These are phyloP conservation scores for Phytophthora agathidicida DNA, from an alignment of 352 stramenopile genomes.

Conservation along the genomic window DNA sequence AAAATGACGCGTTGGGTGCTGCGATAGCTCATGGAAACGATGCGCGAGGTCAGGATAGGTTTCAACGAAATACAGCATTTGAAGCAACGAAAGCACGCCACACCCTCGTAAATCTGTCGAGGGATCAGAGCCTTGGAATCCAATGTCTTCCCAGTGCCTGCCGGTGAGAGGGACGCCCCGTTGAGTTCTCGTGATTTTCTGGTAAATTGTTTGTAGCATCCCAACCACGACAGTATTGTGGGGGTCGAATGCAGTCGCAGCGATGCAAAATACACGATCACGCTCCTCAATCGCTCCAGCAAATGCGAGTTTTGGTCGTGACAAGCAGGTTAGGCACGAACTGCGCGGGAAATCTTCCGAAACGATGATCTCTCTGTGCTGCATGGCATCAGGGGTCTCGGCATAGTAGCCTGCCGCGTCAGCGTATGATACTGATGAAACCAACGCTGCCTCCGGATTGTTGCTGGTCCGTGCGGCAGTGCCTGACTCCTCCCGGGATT, in stretches of 20 bases:
- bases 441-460: slow-evolving; percentile 6
- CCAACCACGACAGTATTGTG: slow-evolving; percentile 50
- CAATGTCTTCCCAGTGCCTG: slow-evolving; percentile 87
- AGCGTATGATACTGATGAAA: slow-evolving; percentile 46
- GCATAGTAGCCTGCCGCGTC: slow-evolving; percentile 53
- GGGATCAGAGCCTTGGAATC: slow-evolving; percentile 90
- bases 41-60: slow-evolving; percentile 55
- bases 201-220: slow-evolving; percentile 76
- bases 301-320: slow-evolving; percentile 60
- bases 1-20: slow-evolving; percentile 71
- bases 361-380: slow-evolving; percentile 60
- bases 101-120: slow-evolving; percentile 88
- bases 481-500: slow-evolving; percentile 2
- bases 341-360: slow-evolving; percentile 50
- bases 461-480: background rate
- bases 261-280: slow-evolving; percentile 81
- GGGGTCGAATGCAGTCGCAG: slow-evolving; percentile 55
- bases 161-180: slow-evolving; percentile 59
- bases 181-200: slow-evolving; percentile 39
- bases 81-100: slow-evolving; percentile 85
- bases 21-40: slow-evolving; percentile 52
- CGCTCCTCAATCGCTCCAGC: slow-evolving; percentile 58
- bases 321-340: slow-evolving; percentile 72
- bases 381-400: slow-evolving; percentile 41
- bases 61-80: slow-evolving; percentile 85